Evolutionary conservation across 2,329 filamentous ascomycete species (phyloP).

Genomic region (Hymenoscyphus scutula): DNA sequence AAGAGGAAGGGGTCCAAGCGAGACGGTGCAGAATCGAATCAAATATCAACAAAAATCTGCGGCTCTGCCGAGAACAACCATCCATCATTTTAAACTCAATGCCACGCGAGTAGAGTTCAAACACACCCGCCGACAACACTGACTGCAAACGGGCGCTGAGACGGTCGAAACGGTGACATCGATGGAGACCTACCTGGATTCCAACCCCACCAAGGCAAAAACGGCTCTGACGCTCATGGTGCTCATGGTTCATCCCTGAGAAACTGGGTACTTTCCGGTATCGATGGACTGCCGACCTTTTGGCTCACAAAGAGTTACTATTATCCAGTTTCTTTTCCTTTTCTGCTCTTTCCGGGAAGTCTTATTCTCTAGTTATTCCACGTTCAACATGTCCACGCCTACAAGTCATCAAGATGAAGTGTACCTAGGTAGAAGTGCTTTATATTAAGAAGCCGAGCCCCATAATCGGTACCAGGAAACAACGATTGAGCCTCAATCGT

Average conservation of each 20-base stretch:
- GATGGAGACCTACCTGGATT: too few relatives aligned
- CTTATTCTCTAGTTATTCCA: neutral
- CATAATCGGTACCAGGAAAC: constrained; percentile 1
- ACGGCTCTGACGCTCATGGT: too few relatives aligned
- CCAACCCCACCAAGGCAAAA: neutral
- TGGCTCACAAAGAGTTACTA: neutral
- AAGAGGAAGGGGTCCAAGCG: neutral
- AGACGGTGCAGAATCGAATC: neutral
- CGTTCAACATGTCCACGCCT: neutral
- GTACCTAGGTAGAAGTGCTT: neutral
- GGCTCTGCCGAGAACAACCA: neutral
- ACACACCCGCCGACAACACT: neutral
- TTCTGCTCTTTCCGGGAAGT: neutral
- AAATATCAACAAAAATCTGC: neutral
- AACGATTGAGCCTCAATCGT: neutral
- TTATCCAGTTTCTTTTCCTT: neutral
- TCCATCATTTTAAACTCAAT: neutral
- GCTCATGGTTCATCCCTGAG: constrained; percentile 2
- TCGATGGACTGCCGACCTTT: neutral
- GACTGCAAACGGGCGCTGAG: neutral
- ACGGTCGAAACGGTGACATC: neutral
- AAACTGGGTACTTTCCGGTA: neutral
- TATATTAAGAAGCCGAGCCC: constrained; percentile 1
- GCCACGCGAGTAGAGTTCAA: neutral
- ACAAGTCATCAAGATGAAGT: neutral